Conservation (phyloP, 169 alveolate genomes). For the Miamiensis avidus region DNA sequence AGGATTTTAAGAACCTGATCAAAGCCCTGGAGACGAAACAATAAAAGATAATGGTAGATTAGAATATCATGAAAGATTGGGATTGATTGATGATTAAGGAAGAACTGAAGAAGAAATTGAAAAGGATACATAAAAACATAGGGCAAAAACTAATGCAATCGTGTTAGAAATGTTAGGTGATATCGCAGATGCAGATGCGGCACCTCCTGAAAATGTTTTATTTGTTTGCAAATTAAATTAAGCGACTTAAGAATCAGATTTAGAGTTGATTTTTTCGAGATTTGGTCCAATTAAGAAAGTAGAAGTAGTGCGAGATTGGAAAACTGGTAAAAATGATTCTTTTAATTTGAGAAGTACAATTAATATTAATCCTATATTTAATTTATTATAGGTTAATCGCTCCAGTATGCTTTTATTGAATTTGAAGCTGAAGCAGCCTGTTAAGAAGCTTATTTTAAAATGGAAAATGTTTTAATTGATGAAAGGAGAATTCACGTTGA, state of each 20-base stretch:
- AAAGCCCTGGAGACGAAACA: constrained; percentile 51
- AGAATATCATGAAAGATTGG: constrained; percentile 48
- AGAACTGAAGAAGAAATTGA: constrained; percentile 85
- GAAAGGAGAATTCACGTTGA: constrained; percentile 91
- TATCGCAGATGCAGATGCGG: constrained; percentile 97
- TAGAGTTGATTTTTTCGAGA: constrained; percentile 94
- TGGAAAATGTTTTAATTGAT: constrained; percentile 97
- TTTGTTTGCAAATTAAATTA: constrained; percentile 98
- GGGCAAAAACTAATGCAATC: constrained; percentile 94
- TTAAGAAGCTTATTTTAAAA: constrained; percentile 96
- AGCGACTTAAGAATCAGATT: constrained; percentile 96
- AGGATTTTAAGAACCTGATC: constrained; percentile 67
- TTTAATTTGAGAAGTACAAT: too few species aligned
- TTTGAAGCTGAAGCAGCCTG: constrained; percentile 95
- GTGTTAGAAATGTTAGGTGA: constrained; percentile 97
- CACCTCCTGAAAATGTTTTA: constrained; percentile 98
- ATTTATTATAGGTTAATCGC: constrained; percentile 84
- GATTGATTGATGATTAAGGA: constrained; percentile 52
- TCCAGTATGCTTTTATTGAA: constrained; percentile 98
- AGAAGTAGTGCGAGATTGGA: constrained; percentile 96
- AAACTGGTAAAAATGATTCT: constrained; percentile 95
- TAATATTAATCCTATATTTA: too few species aligned
- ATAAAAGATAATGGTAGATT: constrained; percentile 34
- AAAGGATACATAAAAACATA: constrained; percentile 85
- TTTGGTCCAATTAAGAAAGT: constrained; percentile 95